Conservation (phyloP, 1,139 yeast species). For the Yamadazyma kanchanaburiensis region DNA sequence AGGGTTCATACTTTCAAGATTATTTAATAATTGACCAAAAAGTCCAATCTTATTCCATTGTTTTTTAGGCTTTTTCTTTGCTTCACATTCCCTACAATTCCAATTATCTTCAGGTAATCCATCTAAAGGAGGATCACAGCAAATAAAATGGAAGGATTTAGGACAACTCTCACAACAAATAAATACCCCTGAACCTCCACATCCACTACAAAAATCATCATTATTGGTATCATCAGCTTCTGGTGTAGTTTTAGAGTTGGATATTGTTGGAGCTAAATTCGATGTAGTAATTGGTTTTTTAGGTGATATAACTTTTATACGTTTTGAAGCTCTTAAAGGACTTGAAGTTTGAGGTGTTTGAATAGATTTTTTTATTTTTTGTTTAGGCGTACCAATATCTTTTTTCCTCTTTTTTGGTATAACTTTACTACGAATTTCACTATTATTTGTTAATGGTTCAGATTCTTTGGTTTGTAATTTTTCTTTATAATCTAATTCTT, state of each 20-base stretch:
- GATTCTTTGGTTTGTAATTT: constrained; percentile 13
- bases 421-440: constrained; percentile 33
- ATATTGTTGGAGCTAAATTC: constrained; percentile 24
- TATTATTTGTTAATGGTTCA: constrained; percentile 28
- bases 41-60: constrained; percentile 46
- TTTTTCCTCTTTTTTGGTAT: too few species aligned
- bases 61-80: constrained; percentile 27
- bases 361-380: too few species aligned
- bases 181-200: constrained; percentile 86
- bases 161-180: constrained; percentile 95
- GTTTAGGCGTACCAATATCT: too few species aligned
- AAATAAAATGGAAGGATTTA: constrained; percentile 83
- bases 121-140: constrained; percentile 88
- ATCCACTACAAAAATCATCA: constrained; percentile 85
- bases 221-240: constrained; percentile 41
- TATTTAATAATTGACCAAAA: constrained; percentile 64
- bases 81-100: constrained; percentile 76
- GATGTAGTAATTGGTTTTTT: constrained; percentile 28
- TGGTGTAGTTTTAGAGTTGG: constrained; percentile 7
- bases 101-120: constrained; percentile 85
- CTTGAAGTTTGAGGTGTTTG: constrained; percentile 6
- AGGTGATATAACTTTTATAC: constrained; percentile 43
- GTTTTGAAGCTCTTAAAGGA: constrained; percentile 20
- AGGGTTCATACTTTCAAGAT: constrained; percentile 62
- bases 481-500: constrained; percentile 5